Evolutionary conservation across 129 eudicot genomes (phyloP), one percentile per base, ranked within the genome.

Genomic region (Centrapalus pauciflorus): DNA sequence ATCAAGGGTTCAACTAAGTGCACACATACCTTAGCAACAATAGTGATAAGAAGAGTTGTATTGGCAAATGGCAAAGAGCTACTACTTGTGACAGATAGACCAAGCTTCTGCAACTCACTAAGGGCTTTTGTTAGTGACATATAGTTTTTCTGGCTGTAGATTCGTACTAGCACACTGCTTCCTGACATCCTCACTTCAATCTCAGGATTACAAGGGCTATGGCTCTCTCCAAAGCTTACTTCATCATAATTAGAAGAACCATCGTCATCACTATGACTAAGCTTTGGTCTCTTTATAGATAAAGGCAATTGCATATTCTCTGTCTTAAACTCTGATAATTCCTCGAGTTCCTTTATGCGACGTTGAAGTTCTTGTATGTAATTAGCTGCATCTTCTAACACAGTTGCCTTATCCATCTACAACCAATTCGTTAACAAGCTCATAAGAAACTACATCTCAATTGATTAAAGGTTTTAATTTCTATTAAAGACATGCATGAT

Each of bases 401-500:
- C 82, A 12, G 77, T 63, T 50, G 82, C 78, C 37, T 77, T 77
- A 64, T 77, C 82, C 73, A 77, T 41, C 77, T 71, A 60, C 65
- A 62, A 54, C 28, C 13, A 48, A 72, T 20, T 24, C 34, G 32
- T 11, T 20, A 61, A 34, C 32, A 19, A 35, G 67, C 50, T 61
- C 11, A 59, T n/a, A 58, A 12, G 55, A 70, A 28, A 60, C 25
- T 67, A 35, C n/a, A 9, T 3, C 58, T n/a, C 45, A 46, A 25
- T n/a, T n/a, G n/a, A n/a, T n/a, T n/a, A n/a, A 16, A 13, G 28
- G 28, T 46, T 27, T 38, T 13, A n/a, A n/a, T 29, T 24, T 35
- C 14, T 12, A 5, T 34, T 34, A 11, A 5, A 34, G 10, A 34
- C 7, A 34, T 34, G 8, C 9, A 12, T 20, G 43, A 37, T 10